phyloP scores from a whole-genome alignment of 331 rosid genomes.

The Dryas integrifolia region DNA sequence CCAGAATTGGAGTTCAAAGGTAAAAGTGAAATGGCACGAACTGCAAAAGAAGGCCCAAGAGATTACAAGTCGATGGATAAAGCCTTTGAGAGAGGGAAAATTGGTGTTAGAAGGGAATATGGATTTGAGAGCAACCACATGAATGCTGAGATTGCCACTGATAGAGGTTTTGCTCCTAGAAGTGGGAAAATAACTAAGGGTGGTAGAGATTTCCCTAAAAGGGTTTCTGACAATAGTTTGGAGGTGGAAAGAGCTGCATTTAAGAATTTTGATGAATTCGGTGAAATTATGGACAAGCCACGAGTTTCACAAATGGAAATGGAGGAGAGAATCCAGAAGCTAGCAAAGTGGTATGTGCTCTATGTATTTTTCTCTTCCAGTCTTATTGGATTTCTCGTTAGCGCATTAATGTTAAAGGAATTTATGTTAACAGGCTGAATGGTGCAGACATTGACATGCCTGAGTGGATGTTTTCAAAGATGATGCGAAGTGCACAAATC shows the following conservation, averaged over 20 bases:
- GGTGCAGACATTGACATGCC: slow-evolving; percentile 85
- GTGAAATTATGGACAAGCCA: slow-evolving; percentile 37
- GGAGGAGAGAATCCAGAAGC: slow-evolving; percentile 83
- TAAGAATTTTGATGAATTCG: slow-evolving; percentile 50
- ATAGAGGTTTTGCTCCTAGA: slow-evolving; percentile 15
- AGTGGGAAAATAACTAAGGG: slow-evolving; percentile 37
- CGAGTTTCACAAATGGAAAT: slow-evolving; percentile 66
- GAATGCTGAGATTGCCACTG: slow-evolving; percentile 31
- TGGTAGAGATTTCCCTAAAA: slow-evolving; percentile 22
- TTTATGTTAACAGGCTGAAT: slow-evolving; percentile 66
- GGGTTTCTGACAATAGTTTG: slow-evolving; percentile 34
- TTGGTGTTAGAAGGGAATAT: slow-evolving; percentile 28
- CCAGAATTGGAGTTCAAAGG: slow-evolving; percentile 20
- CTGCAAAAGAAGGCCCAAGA: slow-evolving; percentile 23
- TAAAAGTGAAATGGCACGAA: slow-evolving; percentile 15
- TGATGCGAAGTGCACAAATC: slow-evolving; percentile 83
- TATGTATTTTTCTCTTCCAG: slow-evolving; percentile 20
- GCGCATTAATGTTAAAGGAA: slow-evolving; percentile 27
- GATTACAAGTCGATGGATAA: slow-evolving; percentile 29
- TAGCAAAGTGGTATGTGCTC: slow-evolving; percentile 61
- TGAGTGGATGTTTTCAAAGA: slow-evolving; percentile 88
- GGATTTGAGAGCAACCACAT: slow-evolving; percentile 28
- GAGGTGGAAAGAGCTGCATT: slow-evolving; percentile 77
- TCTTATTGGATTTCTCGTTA: slow-evolving; percentile 11
- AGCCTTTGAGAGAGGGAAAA: slow-evolving; percentile 24